Base-by-base conservation (phyloP, 1,139 yeast genomes). In the Blastobotrys capitulatus region DNA sequence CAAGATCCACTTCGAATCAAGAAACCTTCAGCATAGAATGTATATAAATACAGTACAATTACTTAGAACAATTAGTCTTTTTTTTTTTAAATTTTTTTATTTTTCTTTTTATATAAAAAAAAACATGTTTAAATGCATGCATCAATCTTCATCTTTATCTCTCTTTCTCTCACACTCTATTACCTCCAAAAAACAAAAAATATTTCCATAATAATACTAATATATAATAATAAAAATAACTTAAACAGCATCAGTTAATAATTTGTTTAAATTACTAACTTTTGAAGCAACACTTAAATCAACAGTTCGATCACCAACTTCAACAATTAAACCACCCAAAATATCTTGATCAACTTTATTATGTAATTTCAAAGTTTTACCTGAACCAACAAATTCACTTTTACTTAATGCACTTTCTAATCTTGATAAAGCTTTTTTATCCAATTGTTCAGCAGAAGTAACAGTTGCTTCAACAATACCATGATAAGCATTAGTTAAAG, bases 281-380 rank as follows among this genome's bases (percentile, higher is more conserved):
- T 84, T 89, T 66, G 87, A 73, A 54, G 92, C 77, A 62, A 92
- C 82, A 54, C 95, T 85, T 70, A 92, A 80, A 72, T 92, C 99
- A 62, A 89, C 96, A 57, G 97, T 90, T 72, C 85, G 87, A 77
- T 92, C 98, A 67, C 94, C 97, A 63, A 92, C 90, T 73, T 90
- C 96, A 54, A 92, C 96, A 61, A 94, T 75, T 70, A 92, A 80
- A 64, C 98, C 99, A 66, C 99, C 98, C 68, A 87, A 79, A 66
- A 92, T 86, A 58, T 86, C 95, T 58, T 96, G 88, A 76, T 87
- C 81, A 58, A 92, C 85, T 59, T 76, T 77, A 78, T 89, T 92
- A 61, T 81, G 74, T 63, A 94, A 76, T 76, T 84, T 84, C 71
- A 92, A 80, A 62, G 92, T 82, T 77, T 90, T 86, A 64, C 88